Conservation (phyloP, 441 rosid genomes). For the Rhodomyrtus psidioides region DNA sequence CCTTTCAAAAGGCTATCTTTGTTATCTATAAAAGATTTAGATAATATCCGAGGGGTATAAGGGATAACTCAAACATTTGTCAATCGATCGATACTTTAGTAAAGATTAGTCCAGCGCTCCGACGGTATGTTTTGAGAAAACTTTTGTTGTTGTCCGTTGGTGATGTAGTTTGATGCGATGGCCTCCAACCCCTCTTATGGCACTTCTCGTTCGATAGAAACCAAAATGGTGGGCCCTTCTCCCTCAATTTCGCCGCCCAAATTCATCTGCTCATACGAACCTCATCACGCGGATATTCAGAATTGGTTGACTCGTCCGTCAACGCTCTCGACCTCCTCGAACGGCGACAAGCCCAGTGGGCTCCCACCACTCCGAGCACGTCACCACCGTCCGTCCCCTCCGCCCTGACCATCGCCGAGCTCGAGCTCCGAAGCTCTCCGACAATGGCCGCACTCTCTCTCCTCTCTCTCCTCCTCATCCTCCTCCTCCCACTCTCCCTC, state of each 20-base stretch:
- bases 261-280: neutral
- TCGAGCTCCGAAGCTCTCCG: neutral
- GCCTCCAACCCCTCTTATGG: neutral
- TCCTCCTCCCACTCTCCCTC: slow-evolving; percentile 31
- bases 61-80: no score
- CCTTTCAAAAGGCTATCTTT: no score
- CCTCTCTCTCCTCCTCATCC: slow-evolving; percentile 16
- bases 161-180: neutral
- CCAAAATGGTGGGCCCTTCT: no score
- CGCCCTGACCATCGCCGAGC: neutral
- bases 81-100: no score
- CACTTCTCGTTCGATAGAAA: neutral
- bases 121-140: neutral
- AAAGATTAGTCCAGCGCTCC: neutral
- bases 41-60: no score
- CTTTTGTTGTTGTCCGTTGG: neutral
- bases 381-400: neutral
- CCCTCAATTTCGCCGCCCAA: neutral
- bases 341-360: neutral
- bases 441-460: slow-evolving; percentile 11
- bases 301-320: neutral
- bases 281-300: neutral
- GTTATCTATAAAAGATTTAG: no score
- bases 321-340: neutral
- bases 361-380: neutral